A percentile compares a stretch with the other conserved stretches of the same genome.
Evolutionary conservation across 1,139 yeast genomes (phyloP).

Genomic region (Geotrichum candidum): DNA sequence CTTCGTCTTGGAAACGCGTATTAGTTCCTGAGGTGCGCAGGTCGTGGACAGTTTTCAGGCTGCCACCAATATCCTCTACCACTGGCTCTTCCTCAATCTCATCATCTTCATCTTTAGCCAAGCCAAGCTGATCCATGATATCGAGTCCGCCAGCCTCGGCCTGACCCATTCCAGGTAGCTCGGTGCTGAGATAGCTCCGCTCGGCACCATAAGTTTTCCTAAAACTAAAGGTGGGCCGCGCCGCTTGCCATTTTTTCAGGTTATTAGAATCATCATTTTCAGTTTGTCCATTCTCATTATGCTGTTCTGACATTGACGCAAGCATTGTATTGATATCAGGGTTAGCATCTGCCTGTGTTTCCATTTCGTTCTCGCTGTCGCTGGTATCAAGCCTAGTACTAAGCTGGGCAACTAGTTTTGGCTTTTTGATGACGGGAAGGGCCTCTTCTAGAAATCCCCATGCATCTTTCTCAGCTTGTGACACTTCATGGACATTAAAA

Average conservation of each 20-base stretch:
- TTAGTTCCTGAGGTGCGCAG: conserved; percentile 39
- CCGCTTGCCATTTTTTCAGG: not conserved
- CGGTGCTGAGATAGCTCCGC: conserved; percentile 13
- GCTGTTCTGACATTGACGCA: conserved; percentile 1
- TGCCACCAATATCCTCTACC: conserved; percentile 6
- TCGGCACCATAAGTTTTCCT: conserved; percentile 13
- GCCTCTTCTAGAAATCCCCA: conserved; percentile 15
- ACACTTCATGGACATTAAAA: conserved; percentile 3
- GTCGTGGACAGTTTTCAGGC: conserved; percentile 29
- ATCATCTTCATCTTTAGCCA: conserved; percentile 15
- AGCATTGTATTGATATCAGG: not conserved
- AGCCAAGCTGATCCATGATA: conserved; percentile 12
- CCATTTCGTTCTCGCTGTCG: conserved; percentile 9
- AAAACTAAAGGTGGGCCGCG: conserved; percentile 10
- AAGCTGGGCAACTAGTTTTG: conserved; percentile 8
- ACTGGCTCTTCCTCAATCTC: conserved; percentile 11
- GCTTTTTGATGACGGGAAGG: conserved; percentile 8
- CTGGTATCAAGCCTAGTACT: conserved; percentile 7
- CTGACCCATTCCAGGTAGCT: not conserved
- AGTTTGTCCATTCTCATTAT: not conserved
- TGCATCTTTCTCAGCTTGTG: conserved; percentile 14
- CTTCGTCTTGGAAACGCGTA: conserved; percentile 34
- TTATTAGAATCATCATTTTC: not conserved
- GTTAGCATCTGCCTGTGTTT: conserved; percentile 1
- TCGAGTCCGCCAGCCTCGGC: not conserved